Conservation (phyloP, 129 eudicot species). For the Lactuca saligna region DNA sequence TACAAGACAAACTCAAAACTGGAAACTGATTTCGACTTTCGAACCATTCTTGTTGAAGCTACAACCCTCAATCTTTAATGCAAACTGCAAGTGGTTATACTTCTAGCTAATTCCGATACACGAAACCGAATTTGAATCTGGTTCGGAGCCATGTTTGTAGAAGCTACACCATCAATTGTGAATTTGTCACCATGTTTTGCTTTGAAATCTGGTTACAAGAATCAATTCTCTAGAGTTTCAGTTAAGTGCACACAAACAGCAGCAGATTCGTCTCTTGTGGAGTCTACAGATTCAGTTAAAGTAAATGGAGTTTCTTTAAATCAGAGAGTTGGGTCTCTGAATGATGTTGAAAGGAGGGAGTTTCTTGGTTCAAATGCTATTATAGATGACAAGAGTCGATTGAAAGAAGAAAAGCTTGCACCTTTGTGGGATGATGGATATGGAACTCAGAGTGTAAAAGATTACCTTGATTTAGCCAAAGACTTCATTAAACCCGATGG, state of each 20-base stretch:
- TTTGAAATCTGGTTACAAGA: conserved; percentile 34
- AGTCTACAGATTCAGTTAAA: conserved; percentile 39
- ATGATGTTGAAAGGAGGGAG: conserved; percentile 40
- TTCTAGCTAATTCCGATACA: conserved; percentile 3
- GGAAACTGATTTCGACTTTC: background rate
- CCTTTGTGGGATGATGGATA: conserved; percentile 93
- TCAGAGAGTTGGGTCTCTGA: conserved; percentile 31
- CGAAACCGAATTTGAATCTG: conserved; percentile 1
- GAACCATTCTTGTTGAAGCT: background rate
- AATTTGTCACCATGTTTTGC: conserved; percentile 41
- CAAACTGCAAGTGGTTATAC: background rate
- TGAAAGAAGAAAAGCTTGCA: conserved; percentile 48
- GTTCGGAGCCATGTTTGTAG: conserved; percentile 26
- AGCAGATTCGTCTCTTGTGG: conserved; percentile 38
- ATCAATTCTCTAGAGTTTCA: conserved; percentile 32
- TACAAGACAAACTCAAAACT: background rate
- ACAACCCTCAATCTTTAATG: background rate
- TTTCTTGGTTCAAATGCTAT: conserved; percentile 19
- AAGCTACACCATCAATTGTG: conserved; percentile 30
- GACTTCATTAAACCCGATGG: conserved; percentile 78
- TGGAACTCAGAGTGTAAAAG: conserved; percentile 76
- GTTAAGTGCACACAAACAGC: conserved; percentile 43
- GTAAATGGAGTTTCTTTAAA: conserved; percentile 47
- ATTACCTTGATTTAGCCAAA: conserved; percentile 65
- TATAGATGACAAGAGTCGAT: conserved; percentile 20